phyloP scores from a whole-genome alignment of 306 rosid species.

The Astragalus glycyphyllos region DNA sequence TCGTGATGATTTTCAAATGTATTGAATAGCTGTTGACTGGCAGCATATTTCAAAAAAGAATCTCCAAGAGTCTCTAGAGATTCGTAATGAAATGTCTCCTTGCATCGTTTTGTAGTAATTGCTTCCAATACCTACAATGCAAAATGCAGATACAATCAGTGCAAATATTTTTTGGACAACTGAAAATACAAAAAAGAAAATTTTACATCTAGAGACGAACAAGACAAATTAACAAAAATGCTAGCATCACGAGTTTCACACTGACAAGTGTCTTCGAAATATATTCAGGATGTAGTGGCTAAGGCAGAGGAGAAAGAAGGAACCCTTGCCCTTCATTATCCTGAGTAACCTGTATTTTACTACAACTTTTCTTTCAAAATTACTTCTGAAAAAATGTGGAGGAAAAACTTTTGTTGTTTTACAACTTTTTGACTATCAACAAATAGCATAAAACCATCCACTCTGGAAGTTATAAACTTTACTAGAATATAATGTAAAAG shows the following conservation, averaged over 20 bases:
- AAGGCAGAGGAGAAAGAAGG: background rate
- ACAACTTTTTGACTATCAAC: background rate
- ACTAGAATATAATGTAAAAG: background rate
- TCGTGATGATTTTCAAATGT: conserved; percentile 63
- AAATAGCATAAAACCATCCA: conserved; percentile 4
- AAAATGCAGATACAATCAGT: conserved; percentile 26
- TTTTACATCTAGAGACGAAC: background rate
- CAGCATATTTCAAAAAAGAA: conserved; percentile 86
- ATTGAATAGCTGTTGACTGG: conserved; percentile 69
- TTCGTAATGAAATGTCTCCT: conserved; percentile 79
- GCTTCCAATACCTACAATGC: conserved; percentile 83
- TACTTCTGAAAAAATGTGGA: background rate
- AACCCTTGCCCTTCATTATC: conserved; percentile 15
- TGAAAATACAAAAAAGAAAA: background rate
- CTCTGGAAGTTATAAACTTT: conserved; percentile 16
- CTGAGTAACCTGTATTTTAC: conserved; percentile 4
- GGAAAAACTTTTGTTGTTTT: background rate
- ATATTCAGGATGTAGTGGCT: background rate
- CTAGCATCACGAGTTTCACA: background rate
- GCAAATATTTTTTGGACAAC: conserved; percentile 16
- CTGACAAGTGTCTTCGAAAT: conserved; percentile 27
- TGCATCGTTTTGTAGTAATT: conserved; percentile 72
- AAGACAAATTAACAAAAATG: conserved; percentile 20
- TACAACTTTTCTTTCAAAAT: conserved; percentile 6
- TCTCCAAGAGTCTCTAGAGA: conserved; percentile 94